phyloP scores from a whole-genome alignment of 164 flowering plant species.

The Cinnamomum chago region DNA sequence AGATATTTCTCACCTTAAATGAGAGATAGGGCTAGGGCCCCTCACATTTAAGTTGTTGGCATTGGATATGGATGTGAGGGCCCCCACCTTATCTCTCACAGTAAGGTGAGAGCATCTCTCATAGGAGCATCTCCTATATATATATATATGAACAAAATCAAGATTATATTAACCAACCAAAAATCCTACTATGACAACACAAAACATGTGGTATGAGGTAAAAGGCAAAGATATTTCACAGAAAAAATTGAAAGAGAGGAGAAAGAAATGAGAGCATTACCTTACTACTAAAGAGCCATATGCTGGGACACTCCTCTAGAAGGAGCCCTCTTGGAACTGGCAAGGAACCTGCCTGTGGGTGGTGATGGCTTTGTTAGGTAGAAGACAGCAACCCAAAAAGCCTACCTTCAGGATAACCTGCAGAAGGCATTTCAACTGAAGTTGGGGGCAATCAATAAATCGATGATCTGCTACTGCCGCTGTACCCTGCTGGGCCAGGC shows the following conservation, averaged over 20 bases:
- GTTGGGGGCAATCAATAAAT: conserved; percentile 59
- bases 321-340: conserved; percentile 61
- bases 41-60: no score
- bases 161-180: not conserved
- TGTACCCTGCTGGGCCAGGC: conserved; percentile 22
- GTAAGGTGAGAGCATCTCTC: no score
- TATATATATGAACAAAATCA: not conserved
- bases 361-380: conserved; percentile 48
- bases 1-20: no score
- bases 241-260: not conserved
- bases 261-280: conserved; percentile 21
- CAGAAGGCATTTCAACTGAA: conserved; percentile 24
- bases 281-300: conserved; percentile 67
- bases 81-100: no score
- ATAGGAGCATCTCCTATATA: no score
- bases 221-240: not conserved
- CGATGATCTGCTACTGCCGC: conserved; percentile 29
- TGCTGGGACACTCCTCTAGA: conserved; percentile 66
- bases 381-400: conserved; percentile 46
- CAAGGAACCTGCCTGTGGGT: conserved; percentile 55
- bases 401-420: conserved; percentile 46
- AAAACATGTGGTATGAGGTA: not conserved
- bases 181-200: not conserved
- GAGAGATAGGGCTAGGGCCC: no score
- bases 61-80: no score